Percentiles rank a stretch among this genome's conserved stretches.
Evolutionary conservation across 768 basidiomycete genomes (phyloP).

Genomic region (Mycena galopus): DNA sequence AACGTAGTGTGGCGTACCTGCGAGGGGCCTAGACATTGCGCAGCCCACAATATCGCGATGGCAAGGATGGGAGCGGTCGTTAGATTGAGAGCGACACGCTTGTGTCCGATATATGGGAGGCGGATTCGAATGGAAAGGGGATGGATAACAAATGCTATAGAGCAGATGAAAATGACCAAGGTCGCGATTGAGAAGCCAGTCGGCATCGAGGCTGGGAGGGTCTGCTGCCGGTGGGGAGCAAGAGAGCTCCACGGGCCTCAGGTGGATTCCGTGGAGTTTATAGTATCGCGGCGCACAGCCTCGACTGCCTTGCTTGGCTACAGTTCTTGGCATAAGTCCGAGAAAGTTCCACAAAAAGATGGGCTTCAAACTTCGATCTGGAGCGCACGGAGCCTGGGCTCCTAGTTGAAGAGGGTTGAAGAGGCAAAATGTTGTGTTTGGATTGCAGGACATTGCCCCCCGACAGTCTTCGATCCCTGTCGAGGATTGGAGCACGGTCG

Average conservation of each 20-base stretch:
- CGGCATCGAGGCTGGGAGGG: slow-evolving; percentile 50
- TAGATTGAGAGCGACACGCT: slow-evolving; percentile 58
- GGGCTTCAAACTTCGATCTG: too few species aligned
- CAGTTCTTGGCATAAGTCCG: too few species aligned
- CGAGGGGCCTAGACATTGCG: slow-evolving; percentile 63
- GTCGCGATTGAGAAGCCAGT: slow-evolving; percentile 62
- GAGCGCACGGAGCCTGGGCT: too few species aligned
- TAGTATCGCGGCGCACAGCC: background rate
- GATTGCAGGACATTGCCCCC: too few species aligned
- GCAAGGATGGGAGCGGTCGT: slow-evolving; percentile 67
- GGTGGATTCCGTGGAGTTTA: background rate
- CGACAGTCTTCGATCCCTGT: too few species aligned
- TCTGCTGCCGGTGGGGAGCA: too few species aligned
- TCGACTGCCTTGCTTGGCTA: background rate
- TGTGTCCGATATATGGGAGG: slow-evolving; percentile 47
- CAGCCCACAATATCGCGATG: slow-evolving; percentile 66
- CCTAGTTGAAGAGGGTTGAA: too few species aligned
- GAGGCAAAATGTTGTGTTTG: too few species aligned
- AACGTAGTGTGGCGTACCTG: slow-evolving; percentile 30
- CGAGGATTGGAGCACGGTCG: too few species aligned
- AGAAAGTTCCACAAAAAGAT: too few species aligned
- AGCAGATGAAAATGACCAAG: slow-evolving; percentile 64
- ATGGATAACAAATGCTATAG: slow-evolving; percentile 65
- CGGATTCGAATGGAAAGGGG: slow-evolving; percentile 57
- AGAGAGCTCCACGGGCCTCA: too few species aligned